phyloP scores from a whole-genome alignment of 163 green algal genomes.

The Chlorella variabilis region DNA sequence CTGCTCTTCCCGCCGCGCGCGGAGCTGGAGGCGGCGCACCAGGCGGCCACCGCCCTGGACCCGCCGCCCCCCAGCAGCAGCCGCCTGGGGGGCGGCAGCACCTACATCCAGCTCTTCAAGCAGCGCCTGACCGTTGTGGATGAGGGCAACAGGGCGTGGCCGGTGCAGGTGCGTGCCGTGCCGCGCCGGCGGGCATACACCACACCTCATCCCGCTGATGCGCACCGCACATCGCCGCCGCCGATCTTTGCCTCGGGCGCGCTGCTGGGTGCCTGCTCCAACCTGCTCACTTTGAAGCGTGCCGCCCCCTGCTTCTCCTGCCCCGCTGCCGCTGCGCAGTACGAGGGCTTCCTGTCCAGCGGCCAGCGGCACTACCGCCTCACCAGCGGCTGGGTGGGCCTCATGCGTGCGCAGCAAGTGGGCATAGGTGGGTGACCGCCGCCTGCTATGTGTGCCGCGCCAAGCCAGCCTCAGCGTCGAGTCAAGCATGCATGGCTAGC shows the following conservation, averaged over 20 bases:
- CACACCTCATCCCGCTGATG: too few relatives aligned
- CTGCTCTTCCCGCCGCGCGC: slow-evolving; percentile 43
- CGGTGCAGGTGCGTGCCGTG: slow-evolving; percentile 37
- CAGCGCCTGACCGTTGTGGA: slow-evolving; percentile 47
- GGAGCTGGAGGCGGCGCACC: slow-evolving; percentile 39
- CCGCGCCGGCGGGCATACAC: too few relatives aligned
- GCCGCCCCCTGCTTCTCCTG: too few relatives aligned
- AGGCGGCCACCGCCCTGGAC: slow-evolving; percentile 10
- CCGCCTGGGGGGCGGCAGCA: slow-evolving; percentile 7
- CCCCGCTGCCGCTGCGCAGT: slow-evolving; percentile 25
- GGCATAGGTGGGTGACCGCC: slow-evolving; percentile 28
- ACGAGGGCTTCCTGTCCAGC: slow-evolving; percentile 57
- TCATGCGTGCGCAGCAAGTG: slow-evolving; percentile 46
- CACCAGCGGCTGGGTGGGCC: slow-evolving; percentile 53
- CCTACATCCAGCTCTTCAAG: slow-evolving; percentile 59
- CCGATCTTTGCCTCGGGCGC: too few relatives aligned
- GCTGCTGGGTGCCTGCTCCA: too few relatives aligned
- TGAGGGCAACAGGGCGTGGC: slow-evolving; percentile 38
- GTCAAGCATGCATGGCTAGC: too few relatives aligned
- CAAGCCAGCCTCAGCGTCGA: too few relatives aligned
- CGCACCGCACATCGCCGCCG: too few relatives aligned
- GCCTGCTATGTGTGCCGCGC: too few relatives aligned
- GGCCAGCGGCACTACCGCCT: slow-evolving; percentile 57
- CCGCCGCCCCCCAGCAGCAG: slow-evolving; percentile 5
- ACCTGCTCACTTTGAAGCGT: too few relatives aligned